A percentile compares a stretch with the other conserved stretches of the same genome.
Conservation (phyloP, 345 rosid genomes). For the Kandelia obovata region DNA sequence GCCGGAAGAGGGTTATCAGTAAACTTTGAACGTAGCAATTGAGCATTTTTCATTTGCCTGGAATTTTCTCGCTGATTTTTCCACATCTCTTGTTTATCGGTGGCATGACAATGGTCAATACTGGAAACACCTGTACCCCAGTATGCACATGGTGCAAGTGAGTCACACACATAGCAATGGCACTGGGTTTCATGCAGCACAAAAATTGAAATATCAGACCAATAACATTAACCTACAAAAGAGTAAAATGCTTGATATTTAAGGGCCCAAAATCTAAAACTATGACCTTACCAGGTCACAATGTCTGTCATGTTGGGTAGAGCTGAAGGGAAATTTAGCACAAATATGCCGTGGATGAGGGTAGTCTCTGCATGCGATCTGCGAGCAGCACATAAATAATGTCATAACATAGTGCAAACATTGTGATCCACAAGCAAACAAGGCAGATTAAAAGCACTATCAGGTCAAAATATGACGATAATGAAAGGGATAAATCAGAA, state of each 20-base stretch:
- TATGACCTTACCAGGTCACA: conserved; percentile 58
- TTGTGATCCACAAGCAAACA: background rate
- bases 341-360: conserved; percentile 87
- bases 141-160: conserved; percentile 60
- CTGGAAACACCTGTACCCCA: conserved; percentile 51
- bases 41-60: conserved; percentile 29
- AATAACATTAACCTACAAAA: background rate
- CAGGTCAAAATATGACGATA: too few species aligned
- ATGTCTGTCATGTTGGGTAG: conserved; percentile 48
- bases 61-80: conserved; percentile 45
- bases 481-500: too few species aligned
- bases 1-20: conserved; percentile 18
- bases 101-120: conserved; percentile 80
- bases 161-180: conserved; percentile 86
- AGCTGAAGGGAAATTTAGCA: conserved; percentile 53
- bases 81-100: conserved; percentile 62
- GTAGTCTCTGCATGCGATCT: conserved; percentile 91
- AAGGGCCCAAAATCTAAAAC: background rate
- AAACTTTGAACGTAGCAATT: conserved; percentile 24
- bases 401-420: background rate
- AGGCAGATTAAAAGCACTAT: too few species aligned
- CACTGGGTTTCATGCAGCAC: conserved; percentile 48
- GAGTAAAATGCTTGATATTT: background rate
- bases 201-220: background rate
- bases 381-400: conserved; percentile 22